Evolutionary conservation across 139 green algal species (phyloP).

Genomic region (Chlamydomonas sphaeroides): DNA sequence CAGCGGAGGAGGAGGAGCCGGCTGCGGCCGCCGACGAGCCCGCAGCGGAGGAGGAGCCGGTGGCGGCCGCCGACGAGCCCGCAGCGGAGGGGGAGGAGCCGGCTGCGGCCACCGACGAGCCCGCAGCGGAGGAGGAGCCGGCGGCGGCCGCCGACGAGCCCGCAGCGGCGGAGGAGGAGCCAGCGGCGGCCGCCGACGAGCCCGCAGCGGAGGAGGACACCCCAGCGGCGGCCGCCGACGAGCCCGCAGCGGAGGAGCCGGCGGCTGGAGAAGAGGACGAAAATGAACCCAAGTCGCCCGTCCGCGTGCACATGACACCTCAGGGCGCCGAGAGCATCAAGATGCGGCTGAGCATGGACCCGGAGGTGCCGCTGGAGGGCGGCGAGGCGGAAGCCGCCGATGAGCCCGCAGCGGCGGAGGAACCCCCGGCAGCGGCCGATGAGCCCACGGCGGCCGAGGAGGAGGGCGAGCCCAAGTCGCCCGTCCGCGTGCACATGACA

Average conservation of each 20-base stretch:
- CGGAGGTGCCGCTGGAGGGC: too few relatives aligned
- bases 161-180: background rate
- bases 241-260: background rate
- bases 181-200: background rate
- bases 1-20: too few relatives aligned
- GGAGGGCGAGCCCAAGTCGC: background rate
- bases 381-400: background rate
- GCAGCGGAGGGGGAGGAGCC: background rate
- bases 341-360: constrained; percentile 24
- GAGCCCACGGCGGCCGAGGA: background rate
- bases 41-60: background rate
- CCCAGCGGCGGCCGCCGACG: background rate
- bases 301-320: constrained; percentile 13
- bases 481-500: constrained; percentile 14
- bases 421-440: background rate
- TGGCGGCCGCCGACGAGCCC: background rate
- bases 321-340: background rate
- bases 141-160: too few relatives aligned
- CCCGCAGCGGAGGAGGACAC: too few relatives aligned
- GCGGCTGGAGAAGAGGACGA: background rate
- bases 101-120: too few relatives aligned
- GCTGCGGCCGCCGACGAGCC: background rate
- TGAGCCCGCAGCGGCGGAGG: background rate
- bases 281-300: background rate
- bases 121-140: constrained; percentile 8